Percentiles rank a stretch among this genome's conserved stretches.
These are phyloP conservation scores for Talaromyces sp. DNA, from an alignment of 2,329 filamentous ascomycete species.

Conservation along the genomic window DNA sequence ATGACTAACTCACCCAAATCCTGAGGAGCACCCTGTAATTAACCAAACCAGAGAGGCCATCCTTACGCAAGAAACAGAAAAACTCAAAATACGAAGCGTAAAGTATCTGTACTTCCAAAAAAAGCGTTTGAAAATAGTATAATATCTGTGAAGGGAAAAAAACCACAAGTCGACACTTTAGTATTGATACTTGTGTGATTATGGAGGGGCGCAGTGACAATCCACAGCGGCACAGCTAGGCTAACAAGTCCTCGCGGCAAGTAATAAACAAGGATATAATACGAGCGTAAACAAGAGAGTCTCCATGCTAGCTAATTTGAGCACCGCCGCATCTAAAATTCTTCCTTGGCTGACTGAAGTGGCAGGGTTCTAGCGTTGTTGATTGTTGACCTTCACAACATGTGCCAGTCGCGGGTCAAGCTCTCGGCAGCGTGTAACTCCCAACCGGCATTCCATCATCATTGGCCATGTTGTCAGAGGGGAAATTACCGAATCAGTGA, in stretches of 20 bases:
- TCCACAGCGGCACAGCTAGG: not conserved
- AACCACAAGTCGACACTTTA: not conserved
- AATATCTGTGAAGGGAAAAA: not conserved
- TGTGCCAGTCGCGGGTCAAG: not conserved
- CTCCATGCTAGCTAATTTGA: not conserved
- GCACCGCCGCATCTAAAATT: not conserved
- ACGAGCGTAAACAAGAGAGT: not conserved
- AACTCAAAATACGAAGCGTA: not conserved
- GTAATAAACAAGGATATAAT: not conserved
- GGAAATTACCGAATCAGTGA: not conserved
- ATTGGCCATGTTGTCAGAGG: not conserved
- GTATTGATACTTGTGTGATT: not conserved
- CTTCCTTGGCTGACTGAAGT: not conserved
- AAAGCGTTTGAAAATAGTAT: not conserved
- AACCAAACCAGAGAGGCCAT: constrained; percentile 8
- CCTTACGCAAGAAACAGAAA: not conserved
- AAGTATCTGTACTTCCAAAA: not conserved
- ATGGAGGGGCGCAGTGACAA: not conserved
- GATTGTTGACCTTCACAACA: not conserved
- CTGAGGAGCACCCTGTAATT: constrained; percentile 7
- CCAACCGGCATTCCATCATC: not conserved
- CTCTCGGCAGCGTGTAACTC: not conserved
- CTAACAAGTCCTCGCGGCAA: not conserved
- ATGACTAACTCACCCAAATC: constrained; percentile 1
- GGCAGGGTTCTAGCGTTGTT: not conserved